Evolutionary conservation across 169 alveolate genomes (phyloP), one percentile per base, ranked within the genome.

Genomic region (Plasmodium sp.): DNA sequence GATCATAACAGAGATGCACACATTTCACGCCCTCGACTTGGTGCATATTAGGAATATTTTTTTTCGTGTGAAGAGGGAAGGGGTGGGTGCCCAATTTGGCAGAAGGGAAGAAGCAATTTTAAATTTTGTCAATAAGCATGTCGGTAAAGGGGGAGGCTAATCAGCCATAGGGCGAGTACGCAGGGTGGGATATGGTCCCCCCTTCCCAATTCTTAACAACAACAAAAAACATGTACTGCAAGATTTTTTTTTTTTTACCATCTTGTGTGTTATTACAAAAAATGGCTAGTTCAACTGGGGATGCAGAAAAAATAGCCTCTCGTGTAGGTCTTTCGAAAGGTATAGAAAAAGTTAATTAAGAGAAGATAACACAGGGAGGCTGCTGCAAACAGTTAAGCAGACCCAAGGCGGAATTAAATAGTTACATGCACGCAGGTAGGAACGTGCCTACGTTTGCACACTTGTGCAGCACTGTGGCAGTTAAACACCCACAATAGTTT

Each of bases 1-100:
- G 34, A 80, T 90, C 33, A 33, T 80, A 27, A 58, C 56, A 14
- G 72, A 90, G 18, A 62, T 79, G 36, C 72, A 80, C 5, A 58
- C 67, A 79, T 12, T 90, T 80, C 94, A 90, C 41, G 48, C 33
- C n/a, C 54, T 56, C 34, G 94, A 90, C 33, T 90, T 90, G 45
- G 58, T 18, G 33, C 43, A 79, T 33, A 67, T 90, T 62, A 79
- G 73, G 41, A 79, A 45, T 45, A 27, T 90, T 41, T 67, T 67
- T 22, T 80, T 90, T 27, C 51, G 71, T 71, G 51, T 75, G 36
- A 80, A 80, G 16, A n/a, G 48, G 45, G 73, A 39, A 84, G 5
- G 51, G 41, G 34, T 39, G 34, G 41, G 39, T 18, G 62, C 36
- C 27, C 43, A 58, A 5, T 80, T 51, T 79, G 73, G 48, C 14